Conservation (phyloP, 345 rosid species). For the Trapa bicornis region DNA sequence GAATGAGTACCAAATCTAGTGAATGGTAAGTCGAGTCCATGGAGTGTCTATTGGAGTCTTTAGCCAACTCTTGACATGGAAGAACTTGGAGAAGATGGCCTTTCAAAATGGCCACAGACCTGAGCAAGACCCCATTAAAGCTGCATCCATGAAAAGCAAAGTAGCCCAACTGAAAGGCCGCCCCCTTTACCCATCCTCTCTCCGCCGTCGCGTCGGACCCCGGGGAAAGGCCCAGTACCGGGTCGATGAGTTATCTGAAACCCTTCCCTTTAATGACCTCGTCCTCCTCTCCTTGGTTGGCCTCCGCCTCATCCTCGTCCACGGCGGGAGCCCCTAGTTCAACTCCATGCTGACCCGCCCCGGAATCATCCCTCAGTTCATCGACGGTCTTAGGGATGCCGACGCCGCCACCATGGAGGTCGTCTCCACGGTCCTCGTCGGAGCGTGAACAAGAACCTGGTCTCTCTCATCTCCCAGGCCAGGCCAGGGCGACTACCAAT, state of each 20-base stretch:
- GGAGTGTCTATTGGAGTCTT: no score
- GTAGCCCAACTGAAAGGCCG: background rate
- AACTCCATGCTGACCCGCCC: slow-evolving; percentile 59
- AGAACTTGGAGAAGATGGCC: no score
- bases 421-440: slow-evolving; percentile 89
- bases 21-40: no score
- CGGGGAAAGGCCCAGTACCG: slow-evolving; percentile 25
- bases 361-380: slow-evolving; percentile 54
- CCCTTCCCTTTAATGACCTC: slow-evolving; percentile 72
- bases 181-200: background rate
- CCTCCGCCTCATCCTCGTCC: slow-evolving; percentile 82
- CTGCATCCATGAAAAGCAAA: no score
- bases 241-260: slow-evolving; percentile 72
- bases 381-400: slow-evolving; percentile 75
- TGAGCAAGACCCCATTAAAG: no score
- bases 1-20: no score
- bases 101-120: no score
- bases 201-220: slow-evolving; percentile 4
- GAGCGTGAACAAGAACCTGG: slow-evolving; percentile 81
- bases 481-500: slow-evolving; percentile 49
- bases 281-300: slow-evolving; percentile 82
- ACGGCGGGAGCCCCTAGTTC: slow-evolving; percentile 90
- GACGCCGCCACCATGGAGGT: slow-evolving; percentile 88
- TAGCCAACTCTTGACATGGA: no score
- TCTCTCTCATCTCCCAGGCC: slow-evolving; percentile 62